Percentiles rank a stretch among this genome's conserved stretches.
These are phyloP conservation scores for Taxillus chinensis DNA, from an alignment of 164 flowering plant species.

Conservation along the genomic window DNA sequence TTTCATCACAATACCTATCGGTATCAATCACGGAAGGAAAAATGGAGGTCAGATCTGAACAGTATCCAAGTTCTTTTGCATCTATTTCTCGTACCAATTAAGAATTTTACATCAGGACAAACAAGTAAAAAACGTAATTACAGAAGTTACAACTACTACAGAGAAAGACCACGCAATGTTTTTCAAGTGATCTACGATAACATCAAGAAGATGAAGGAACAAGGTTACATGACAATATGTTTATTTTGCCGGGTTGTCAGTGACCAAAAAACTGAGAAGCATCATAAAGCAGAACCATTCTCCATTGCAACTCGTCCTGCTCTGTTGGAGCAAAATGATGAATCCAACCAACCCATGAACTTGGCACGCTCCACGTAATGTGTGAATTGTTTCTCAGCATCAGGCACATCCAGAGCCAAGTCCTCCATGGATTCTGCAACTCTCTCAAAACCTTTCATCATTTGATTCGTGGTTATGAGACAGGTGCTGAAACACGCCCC, in stretches of 20 bases:
- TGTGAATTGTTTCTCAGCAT: slow-evolving; percentile 38
- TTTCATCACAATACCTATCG: too few species aligned
- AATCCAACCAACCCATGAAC: slow-evolving; percentile 48
- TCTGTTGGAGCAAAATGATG: slow-evolving; percentile 24
- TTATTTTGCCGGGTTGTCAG: neutral
- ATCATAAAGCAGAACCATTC: slow-evolving; percentile 24
- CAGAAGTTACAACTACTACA: too few species aligned
- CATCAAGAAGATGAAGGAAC: too few species aligned
- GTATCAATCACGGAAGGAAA: too few species aligned
- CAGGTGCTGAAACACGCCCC: slow-evolving; percentile 38
- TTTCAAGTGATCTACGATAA: too few species aligned
- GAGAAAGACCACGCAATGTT: too few species aligned
- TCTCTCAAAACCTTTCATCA: slow-evolving; percentile 59
- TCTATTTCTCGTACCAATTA: too few species aligned
- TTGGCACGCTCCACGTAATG: slow-evolving; percentile 35
- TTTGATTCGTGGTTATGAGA: slow-evolving; percentile 53
- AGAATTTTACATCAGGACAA: too few species aligned
- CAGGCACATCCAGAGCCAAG: slow-evolving; percentile 64
- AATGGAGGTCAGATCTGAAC: too few species aligned
- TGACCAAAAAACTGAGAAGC: neutral
- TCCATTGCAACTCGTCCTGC: slow-evolving; percentile 10
- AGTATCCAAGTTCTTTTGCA: too few species aligned
- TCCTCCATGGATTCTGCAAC: slow-evolving; percentile 60
- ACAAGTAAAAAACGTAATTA: too few species aligned
- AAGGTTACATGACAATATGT: too few species aligned